phyloP scores from a whole-genome alignment of 2,329 filamentous ascomycete genomes.

The Raffaelea ambrosiae region DNA sequence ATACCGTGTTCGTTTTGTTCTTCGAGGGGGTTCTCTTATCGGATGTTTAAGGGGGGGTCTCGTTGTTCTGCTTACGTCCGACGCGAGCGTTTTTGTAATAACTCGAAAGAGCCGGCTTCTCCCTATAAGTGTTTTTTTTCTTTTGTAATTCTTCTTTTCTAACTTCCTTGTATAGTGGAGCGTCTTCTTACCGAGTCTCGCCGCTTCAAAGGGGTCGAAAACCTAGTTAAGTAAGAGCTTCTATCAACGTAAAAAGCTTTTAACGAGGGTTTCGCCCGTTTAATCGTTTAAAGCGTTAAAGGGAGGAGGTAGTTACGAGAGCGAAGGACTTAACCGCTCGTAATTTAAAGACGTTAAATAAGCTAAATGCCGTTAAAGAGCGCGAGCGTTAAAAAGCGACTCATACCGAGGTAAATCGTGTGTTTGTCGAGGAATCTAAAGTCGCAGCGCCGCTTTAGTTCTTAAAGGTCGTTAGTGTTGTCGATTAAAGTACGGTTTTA shows the following conservation, averaged over 20 bases:
- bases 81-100: background rate
- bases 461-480: background rate
- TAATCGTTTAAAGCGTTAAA: background rate
- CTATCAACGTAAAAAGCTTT: too few species aligned
- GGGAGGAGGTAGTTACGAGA: background rate
- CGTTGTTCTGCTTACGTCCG: background rate
- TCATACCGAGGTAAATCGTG: background rate
- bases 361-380: background rate
- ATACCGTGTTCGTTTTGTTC: too few species aligned
- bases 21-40: too few species aligned
- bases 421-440: background rate
- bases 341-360: background rate
- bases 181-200: too few species aligned
- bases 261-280: too few species aligned
- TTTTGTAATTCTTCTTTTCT: background rate
- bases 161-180: too few species aligned
- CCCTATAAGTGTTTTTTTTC: background rate
- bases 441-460: background rate
- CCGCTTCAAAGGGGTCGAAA: background rate
- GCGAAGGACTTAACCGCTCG: background rate
- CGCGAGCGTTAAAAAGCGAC: background rate
- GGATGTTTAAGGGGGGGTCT: background rate
- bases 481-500: background rate
- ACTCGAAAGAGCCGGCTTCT: background rate
- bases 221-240: too few species aligned